Conservation (phyloP, 129 eudicot genomes). For the Dittrichia graveolens region DNA sequence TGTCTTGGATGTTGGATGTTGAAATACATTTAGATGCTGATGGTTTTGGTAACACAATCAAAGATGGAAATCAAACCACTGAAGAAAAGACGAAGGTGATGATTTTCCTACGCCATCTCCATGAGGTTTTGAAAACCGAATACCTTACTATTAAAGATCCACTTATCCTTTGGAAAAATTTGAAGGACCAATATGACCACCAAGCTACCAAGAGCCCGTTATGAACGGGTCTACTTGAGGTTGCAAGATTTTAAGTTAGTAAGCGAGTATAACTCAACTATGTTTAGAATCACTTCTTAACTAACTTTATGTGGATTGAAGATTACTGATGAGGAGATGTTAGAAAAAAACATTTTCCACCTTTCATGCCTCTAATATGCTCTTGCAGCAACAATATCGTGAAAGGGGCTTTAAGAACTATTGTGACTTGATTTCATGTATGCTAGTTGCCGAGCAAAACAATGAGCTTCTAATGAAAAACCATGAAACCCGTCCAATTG, state of each 20-base stretch:
- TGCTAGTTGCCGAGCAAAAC: neutral
- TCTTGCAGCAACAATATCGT: slow-evolving; percentile 4
- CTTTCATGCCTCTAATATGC: neutral
- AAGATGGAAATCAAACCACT: too few relatives aligned
- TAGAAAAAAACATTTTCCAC: slow-evolving; percentile 7
- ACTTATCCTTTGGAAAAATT: neutral
- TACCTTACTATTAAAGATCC: neutral
- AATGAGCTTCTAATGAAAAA: neutral
- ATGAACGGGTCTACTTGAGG: neutral
- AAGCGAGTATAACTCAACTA: neutral
- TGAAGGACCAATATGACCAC: neutral
- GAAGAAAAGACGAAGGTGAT: neutral
- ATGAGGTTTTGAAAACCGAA: neutral
- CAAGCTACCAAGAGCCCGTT: neutral
- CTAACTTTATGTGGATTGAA: neutral
- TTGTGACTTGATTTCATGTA: neutral
- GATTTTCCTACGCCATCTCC: neutral
- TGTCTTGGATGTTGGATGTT: neutral
- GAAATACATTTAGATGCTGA: too few relatives aligned
- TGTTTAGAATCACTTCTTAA: neutral
- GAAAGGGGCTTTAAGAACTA: neutral
- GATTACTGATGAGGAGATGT: neutral
- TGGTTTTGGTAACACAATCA: too few relatives aligned
- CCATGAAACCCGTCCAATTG: neutral
- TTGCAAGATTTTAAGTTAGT: neutral